Conservation (phyloP, 2,329 filamentous ascomycete species). For the Phoma sp. region DNA sequence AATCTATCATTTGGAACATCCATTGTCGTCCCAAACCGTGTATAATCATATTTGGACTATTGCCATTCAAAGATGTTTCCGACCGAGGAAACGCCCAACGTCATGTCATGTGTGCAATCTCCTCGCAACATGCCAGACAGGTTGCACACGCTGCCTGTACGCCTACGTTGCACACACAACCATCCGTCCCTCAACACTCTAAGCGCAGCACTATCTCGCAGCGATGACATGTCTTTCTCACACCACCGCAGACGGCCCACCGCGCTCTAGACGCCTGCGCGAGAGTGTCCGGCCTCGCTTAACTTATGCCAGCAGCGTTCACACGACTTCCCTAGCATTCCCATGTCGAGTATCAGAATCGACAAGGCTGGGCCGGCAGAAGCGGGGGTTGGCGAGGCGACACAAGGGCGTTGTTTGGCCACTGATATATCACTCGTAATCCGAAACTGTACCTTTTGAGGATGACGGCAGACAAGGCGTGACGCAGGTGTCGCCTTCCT, state of each 20-base stretch:
- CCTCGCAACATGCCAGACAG: slow-evolving; percentile 4
- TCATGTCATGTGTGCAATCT: neutral
- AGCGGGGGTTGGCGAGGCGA: slow-evolving; percentile 12
- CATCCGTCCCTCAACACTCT: slow-evolving; percentile 12
- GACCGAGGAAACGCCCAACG: no score
- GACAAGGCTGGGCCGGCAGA: slow-evolving; percentile 8
- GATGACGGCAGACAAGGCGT: slow-evolving; percentile 6
- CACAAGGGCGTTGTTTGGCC: slow-evolving; percentile 12
- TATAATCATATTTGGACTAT: neutral
- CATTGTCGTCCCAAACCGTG: neutral
- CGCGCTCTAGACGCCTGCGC: slow-evolving; percentile 1
- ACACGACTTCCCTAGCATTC: neutral
- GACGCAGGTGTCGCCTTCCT: slow-evolving; percentile 12
- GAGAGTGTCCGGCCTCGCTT: neutral
- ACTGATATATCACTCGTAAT: slow-evolving; percentile 3
- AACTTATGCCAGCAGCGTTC: neutral
- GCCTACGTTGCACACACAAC: slow-evolving; percentile 5
- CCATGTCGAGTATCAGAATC: slow-evolving; percentile 6
- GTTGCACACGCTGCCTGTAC: slow-evolving; percentile 12
- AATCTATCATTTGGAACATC: slow-evolving; percentile 10
- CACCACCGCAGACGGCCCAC: slow-evolving; percentile 1
- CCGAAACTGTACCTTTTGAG: slow-evolving; percentile 8
- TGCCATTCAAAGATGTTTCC: no score
- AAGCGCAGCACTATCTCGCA: neutral
- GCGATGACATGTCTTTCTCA: slow-evolving; percentile 1